Base-by-base conservation (phyloP, 139 green algal species). In the Asterochloris sp. region DNA sequence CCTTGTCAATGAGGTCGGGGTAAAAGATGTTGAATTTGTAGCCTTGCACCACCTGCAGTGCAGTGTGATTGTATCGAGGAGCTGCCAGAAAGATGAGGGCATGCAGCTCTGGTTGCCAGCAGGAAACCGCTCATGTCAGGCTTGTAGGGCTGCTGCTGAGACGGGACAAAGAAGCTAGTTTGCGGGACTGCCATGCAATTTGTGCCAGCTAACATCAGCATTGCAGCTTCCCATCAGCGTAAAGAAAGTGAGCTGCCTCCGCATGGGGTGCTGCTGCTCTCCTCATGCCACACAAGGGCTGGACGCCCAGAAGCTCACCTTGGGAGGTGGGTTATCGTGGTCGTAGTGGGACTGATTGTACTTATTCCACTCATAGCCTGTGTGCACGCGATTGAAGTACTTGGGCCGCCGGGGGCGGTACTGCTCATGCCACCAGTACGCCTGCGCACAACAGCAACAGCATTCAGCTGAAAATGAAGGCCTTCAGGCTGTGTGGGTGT, bases 11-110 rank as follows among this genome's bases (percentile, higher is more conserved):
- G 54, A 99, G 91, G 88, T 99, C 97, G 0, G 97, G 97, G 89
- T 98, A 99, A 86, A 99, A 98, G 86, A 99, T 98, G 91, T 99
- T 99, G 92, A 99, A 99, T 91, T 99, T 99, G 92, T 99, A 99
- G 82, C 97, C 97, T 91, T 98, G 94, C 29, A 98, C 83, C 1
- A 86, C 83, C 79, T 83, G 79, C 28, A 75, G 9, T 12, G 23
- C 63, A n/a, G 28, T 0, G 1, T 12, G 19, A 9, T 69, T 13
- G 17, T 24, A 4, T 47, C 13, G 23, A 29, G 15, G 23, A 28
- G 24, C 14, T 76, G 24, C n/a, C 17, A 76, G 19, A 13, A 29
- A 47, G 13, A 76, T 60, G 71, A 47, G 1, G 21, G 11, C 77
- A 81, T 54, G 26, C 77, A 16, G 23, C 29, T 73, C 2, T 81